Evolutionary conservation across 2,329 filamentous ascomycete species (phyloP).

Genomic region (Ophiocordyceps camponoti-leonardi): DNA sequence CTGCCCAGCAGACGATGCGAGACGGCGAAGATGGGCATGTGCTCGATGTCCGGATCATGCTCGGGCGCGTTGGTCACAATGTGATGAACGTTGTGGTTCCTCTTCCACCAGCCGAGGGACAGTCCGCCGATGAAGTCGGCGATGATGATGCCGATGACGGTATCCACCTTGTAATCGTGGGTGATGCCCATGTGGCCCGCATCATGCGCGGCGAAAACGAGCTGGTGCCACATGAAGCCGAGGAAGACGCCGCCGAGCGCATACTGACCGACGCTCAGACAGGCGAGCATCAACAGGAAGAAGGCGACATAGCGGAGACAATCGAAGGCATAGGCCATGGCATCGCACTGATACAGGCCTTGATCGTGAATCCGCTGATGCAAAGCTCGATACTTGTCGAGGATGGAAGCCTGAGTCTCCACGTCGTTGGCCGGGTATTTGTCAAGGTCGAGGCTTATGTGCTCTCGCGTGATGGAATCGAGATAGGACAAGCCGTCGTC

Average conservation of each 20-base stretch:
- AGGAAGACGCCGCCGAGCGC: constrained; percentile 54
- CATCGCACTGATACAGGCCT: constrained; percentile 73
- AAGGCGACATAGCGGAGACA: constrained; percentile 50
- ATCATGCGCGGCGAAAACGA: constrained; percentile 88
- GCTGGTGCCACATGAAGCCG: constrained; percentile 81
- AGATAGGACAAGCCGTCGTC: constrained; percentile 42
- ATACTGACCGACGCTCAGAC: constrained; percentile 49
- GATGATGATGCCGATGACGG: constrained; percentile 74
- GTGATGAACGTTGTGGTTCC: constrained; percentile 90
- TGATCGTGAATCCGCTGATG: constrained; percentile 54
- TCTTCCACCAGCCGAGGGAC: constrained; percentile 93
- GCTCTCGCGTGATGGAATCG: constrained; percentile 52
- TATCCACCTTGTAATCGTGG: constrained; percentile 70
- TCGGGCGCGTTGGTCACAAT: constrained; percentile 91
- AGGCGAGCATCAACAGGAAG: constrained; percentile 41
- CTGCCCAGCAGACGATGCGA: constrained; percentile 63
- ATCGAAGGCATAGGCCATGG: constrained; percentile 63
- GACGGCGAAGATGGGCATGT: constrained; percentile 77
- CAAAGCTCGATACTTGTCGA: constrained; percentile 66
- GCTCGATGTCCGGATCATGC: constrained; percentile 88
- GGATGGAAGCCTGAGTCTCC: constrained; percentile 57
- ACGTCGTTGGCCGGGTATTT: constrained; percentile 68
- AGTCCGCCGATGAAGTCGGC: constrained; percentile 81
- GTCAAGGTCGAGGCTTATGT: constrained; percentile 56
- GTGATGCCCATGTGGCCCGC: constrained; percentile 96